Conservation (phyloP, 305 asterid species). For the Coffea humblotiana region DNA sequence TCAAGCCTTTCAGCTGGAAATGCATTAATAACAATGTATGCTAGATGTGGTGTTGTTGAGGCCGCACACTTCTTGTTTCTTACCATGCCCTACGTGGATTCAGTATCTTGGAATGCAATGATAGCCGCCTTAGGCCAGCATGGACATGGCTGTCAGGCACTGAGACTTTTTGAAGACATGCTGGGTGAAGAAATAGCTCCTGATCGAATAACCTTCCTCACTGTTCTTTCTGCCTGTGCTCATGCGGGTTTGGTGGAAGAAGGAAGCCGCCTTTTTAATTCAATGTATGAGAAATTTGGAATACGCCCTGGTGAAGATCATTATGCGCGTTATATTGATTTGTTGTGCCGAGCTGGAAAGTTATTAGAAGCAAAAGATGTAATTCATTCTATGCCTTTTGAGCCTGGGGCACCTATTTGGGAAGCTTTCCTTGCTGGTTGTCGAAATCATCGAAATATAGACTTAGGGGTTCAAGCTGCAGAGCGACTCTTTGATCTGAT, state of each 20-base stretch:
- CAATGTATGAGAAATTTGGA: conserved; percentile 51
- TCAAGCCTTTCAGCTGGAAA: conserved; percentile 93
- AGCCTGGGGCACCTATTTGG: conserved; percentile 79
- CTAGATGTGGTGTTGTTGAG: conserved; percentile 76
- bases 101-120: conserved; percentile 95
- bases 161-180: conserved; percentile 70
- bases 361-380: conserved; percentile 62
- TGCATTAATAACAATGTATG: conserved; percentile 85
- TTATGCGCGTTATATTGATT: conserved; percentile 74
- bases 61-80: conserved; percentile 53
- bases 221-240: conserved; percentile 84
- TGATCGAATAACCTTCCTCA: conserved; percentile 77
- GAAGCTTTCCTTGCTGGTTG: conserved; percentile 87
- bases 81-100: conserved; percentile 70
- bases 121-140: conserved; percentile 90
- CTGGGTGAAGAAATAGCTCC: conserved; percentile 63
- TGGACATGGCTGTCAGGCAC: conserved; percentile 67
- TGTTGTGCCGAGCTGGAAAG: conserved; percentile 79
- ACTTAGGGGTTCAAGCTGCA: conserved; percentile 76
- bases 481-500: conserved; percentile 62
- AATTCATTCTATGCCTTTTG: conserved; percentile 55
- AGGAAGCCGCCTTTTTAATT: conserved; percentile 55
- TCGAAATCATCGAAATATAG: conserved; percentile 69
- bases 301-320: conserved; percentile 88
- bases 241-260: conserved; percentile 79